Base-by-base conservation (phyloP, 352 stramenopile species). In the Aphanomyces euteiches region DNA sequence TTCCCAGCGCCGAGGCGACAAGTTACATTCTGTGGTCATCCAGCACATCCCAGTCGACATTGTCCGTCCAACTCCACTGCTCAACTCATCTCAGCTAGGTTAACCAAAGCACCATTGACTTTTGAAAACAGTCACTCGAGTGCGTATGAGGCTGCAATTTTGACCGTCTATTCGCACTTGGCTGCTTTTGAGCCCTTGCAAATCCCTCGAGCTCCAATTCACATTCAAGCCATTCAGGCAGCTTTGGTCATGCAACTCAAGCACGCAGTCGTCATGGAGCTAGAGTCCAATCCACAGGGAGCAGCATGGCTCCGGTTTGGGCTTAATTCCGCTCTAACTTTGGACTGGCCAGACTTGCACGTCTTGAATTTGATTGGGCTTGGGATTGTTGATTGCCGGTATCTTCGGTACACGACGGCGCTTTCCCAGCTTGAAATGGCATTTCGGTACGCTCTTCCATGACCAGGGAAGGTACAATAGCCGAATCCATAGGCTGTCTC, bases 141-240 rank as follows among this genome's bases (percentile, higher is more conserved):
- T 6, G 64, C 34, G 15, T 70, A 70, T 15, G 64, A 70, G 36
- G 64, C 64, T 10, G 13, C 28, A 19, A 34, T 70, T 21, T n/a
- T 70, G 38, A 40, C 64, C 15, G 21, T 70, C 7, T 70, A 70
- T 37, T 63, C 61, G 64, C 64, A 61, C 12, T 39, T 70, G 48
- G 13, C 63, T 13, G 13, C 10, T 15, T 61, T 19, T 21, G 21
- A 61, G 13, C 17, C 17, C 37, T n/a, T 56, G 37, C 57, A 19
- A 1, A 56, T 13, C 17, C 41, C 21, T 34, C 8, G 47, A n/a
- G 8, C 12, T 12, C 17, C 19, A 12, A 13, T 56, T 43, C 21
- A 21, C 36, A 36, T 17, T 34, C 8, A 19, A 34, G 63, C 5
- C n/a, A 47, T 70, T 21, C 47, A 34, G 28, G 37, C 56, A 5